Evolutionary conservation across 78 protist species (phyloP), one percentile per base, ranked within the genome.

Genomic region (Dictyostelium brefeldianum): DNA sequence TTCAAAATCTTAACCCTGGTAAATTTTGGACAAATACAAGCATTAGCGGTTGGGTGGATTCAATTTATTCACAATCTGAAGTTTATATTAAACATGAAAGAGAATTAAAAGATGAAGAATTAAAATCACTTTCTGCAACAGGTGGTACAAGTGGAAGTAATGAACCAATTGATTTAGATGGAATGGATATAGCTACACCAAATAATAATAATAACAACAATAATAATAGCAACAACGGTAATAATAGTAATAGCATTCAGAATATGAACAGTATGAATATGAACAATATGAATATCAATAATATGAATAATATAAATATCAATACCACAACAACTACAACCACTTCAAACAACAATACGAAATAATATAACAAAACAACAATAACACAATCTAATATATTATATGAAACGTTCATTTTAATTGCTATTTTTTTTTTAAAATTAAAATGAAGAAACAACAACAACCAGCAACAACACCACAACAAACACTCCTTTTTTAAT

Each of bases 41-140:
- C 5, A 74, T 74, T 47, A 41, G 56, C 14, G 51, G 51, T n/a
- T 74, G 80, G 80, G 59, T 74, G 48, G 80, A 74, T 25, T 41
- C 80, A 22, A 47, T 74, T 36, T 74, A 74, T 47, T 17, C 29
- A 12, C 62, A 74, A 27, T 74, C 80, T 7, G 80, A 74, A 27
- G 51, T 47, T 22, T 74, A 74, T 48, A 41, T 47, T 11, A 74
- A 74, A 48, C 17, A 47, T 48, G 80, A 74, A 74, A n/a, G 22
- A 47, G 80, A 74, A 7, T 41, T 65, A 12, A 65, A 29, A 29
- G 73, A 65, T 5, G 73, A 65, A 27, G 73, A 65, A 29, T 65
- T 65, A 65, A 65, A 65, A 29, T 20, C 17, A 65, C 73, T 27
- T 12, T 27, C 46, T 12, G 47, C 36, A 62, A 62, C 25, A 1